These are phyloP conservation scores for Myxozyma sirexii DNA, from an alignment of 805 yeast genomes.

Conservation along the genomic window DNA sequence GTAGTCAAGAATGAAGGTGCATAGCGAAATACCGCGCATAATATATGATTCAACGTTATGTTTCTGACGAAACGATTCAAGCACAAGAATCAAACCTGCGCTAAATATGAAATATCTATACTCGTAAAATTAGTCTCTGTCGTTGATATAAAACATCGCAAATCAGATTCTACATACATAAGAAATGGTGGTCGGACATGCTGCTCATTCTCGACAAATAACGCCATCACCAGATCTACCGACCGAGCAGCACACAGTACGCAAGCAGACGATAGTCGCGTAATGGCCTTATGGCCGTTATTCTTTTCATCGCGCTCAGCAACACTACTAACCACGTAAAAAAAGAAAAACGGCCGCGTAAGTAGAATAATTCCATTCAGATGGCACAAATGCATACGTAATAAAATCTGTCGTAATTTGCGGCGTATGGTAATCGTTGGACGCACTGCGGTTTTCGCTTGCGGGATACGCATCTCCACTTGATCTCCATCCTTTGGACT, in stretches of 20 bases:
- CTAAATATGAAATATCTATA: conserved; percentile 27
- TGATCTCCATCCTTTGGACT: neutral
- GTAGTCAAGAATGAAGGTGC: conserved; percentile 27
- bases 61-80: conserved; percentile 26
- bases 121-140: neutral
- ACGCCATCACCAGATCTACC: conserved; percentile 29
- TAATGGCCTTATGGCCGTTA: conserved; percentile 9
- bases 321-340: conserved; percentile 15
- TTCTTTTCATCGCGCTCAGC: neutral
- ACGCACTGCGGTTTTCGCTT: conserved; percentile 23
- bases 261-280: conserved; percentile 29
- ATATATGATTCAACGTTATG: conserved; percentile 27
- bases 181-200: conserved; percentile 27
- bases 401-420: conserved; percentile 17
- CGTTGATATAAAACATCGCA: neutral
- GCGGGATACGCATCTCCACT: neutral
- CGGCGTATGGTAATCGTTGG: conserved; percentile 3
- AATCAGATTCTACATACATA: neutral
- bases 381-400: conserved; percentile 34
- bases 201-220: conserved; percentile 30
- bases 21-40: conserved; percentile 31
- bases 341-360: conserved; percentile 34
- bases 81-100: conserved; percentile 22
- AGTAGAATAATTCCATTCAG: conserved; percentile 33
- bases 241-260: conserved; percentile 32